Evolutionary conservation across 2,329 filamentous ascomycete genomes (phyloP).

Genomic region (Magnaporthiopsis rhizophila): DNA sequence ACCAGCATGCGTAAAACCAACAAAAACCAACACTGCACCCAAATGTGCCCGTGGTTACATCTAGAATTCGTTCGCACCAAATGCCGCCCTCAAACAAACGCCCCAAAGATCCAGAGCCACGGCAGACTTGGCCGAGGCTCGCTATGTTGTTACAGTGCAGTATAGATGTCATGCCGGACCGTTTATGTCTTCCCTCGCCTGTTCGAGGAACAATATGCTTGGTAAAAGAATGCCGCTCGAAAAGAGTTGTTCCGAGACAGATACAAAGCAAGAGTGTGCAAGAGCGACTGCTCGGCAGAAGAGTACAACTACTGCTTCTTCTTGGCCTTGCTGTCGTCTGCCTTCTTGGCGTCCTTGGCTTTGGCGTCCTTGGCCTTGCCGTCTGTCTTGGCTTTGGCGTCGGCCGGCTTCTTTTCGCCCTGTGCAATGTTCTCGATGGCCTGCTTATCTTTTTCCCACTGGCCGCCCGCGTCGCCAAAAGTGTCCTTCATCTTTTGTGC

Average conservation of each 20-base stretch:
- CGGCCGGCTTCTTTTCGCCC: constrained; percentile 38
- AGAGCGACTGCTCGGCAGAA: no score
- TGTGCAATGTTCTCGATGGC: constrained; percentile 63
- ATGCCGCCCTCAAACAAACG: background rate
- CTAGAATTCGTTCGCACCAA: background rate
- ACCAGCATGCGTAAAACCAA: background rate
- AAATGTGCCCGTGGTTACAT: background rate
- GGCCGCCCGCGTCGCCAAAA: constrained; percentile 66
- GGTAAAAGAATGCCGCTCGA: background rate
- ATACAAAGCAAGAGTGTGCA: background rate
- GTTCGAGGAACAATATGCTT: no score
- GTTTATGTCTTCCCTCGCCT: background rate
- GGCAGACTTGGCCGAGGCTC: background rate
- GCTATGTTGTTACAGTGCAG: background rate
- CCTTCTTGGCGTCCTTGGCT: background rate
- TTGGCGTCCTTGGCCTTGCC: constrained; percentile 16
- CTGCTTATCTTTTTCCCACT: constrained; percentile 88
- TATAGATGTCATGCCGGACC: background rate
- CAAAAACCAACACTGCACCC: background rate
- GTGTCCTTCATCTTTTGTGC: constrained; percentile 72
- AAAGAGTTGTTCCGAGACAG: background rate
- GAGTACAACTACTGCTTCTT: constrained; percentile 6
- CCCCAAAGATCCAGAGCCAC: background rate
- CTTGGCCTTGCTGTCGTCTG: constrained; percentile 4
- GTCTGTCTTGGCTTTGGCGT: constrained; percentile 16